Evolutionary conservation across 1,284 basidiomycete species (phyloP).

Genomic region (Kalmanozyma brasiliensis): DNA sequence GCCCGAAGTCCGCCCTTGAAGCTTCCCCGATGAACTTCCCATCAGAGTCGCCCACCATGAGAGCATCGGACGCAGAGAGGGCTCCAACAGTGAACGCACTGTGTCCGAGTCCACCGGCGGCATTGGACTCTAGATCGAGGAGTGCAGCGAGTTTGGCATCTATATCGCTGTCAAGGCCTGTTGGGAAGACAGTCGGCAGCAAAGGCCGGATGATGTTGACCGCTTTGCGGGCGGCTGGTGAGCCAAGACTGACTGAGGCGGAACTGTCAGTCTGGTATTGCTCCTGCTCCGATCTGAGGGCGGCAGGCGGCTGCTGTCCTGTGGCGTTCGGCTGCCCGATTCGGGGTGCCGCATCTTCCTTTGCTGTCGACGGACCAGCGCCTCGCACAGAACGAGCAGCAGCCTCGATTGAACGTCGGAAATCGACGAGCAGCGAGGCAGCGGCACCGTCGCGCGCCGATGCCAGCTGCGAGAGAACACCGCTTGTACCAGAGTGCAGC

Average conservation of each 20-base stretch:
- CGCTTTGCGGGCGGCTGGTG: constrained; percentile 47
- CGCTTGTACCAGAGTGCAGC: constrained; percentile 36
- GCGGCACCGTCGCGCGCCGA: constrained; percentile 35
- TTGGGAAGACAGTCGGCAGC: constrained; percentile 50
- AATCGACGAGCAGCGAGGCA: constrained; percentile 54
- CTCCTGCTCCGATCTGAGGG: constrained; percentile 18
- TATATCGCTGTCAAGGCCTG: constrained; percentile 30
- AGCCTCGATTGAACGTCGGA: constrained; percentile 60
- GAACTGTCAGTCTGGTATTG: constrained; percentile 1
- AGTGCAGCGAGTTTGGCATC: constrained; percentile 27
- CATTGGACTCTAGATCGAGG: constrained; percentile 20
- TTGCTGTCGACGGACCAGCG: constrained; percentile 3
- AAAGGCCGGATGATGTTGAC: constrained; percentile 53
- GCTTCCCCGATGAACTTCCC: neutral
- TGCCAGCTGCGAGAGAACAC: constrained; percentile 50
- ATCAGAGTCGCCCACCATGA: constrained; percentile 22
- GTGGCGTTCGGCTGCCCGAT: neutral
- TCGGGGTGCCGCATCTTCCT: constrained; percentile 2
- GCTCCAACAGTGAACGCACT: constrained; percentile 23
- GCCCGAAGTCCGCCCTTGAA: neutral
- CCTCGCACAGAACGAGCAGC: constrained; percentile 42
- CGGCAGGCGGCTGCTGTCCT: constrained; percentile 10
- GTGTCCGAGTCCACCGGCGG: constrained; percentile 2
- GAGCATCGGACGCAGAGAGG: constrained; percentile 22
- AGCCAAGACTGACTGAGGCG: constrained; percentile 16